Evolutionary conservation across 1,284 basidiomycete genomes (phyloP), one percentile per base, ranked within the genome.

Genomic region (Apiotrichum porosum): DNA sequence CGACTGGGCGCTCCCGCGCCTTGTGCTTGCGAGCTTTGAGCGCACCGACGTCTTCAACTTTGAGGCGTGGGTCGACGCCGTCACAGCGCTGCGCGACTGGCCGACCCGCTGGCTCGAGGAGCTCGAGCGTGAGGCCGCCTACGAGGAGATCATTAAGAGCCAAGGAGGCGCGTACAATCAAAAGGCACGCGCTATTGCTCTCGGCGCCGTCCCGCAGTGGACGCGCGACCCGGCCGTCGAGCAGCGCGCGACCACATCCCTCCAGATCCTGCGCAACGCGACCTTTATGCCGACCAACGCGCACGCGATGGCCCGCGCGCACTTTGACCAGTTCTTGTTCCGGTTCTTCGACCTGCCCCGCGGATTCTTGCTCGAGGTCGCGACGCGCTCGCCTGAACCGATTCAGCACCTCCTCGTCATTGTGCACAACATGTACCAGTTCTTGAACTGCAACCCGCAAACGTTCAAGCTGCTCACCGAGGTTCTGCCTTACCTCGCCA

Each of bases 251-350:
- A 62, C 54, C 33, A 60, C 65, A 47, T 61, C 58, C 2, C 51
- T 72, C 19, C 59, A 65, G 23, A 47, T 68, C 17, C 53, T 72
- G 2, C 50, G 69, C n/a, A 72, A 72, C 48, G 61, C 66, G n/a
- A 59, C 51, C 24, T 58, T 66, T 30, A 39, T 42, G 5, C 21
- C 30, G 0, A 46, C 42, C 28, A 72, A 72, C 47, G 56, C 64
- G 9, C 59, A 54, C 31, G 37, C 52, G 4, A 60, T 71, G 31
- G 54, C 52, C 18, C 51, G 56, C 22, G 39, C 53, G 3, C 32
- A 40, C 2, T 61, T 68, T 35, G 37, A 62, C 36, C 19, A 44
- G 14, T 60, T 66, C 26, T 15, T 69, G 24, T 42, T 47, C 10
- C 52, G 63, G 13, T 63, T 69, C 51, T 71, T 71, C 48, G 37